Percentiles rank a stretch among this genome's conserved stretches.
Conservation (phyloP, 2,329 filamentous ascomycete species). For the Lasiodiplodia hormozganensis region DNA sequence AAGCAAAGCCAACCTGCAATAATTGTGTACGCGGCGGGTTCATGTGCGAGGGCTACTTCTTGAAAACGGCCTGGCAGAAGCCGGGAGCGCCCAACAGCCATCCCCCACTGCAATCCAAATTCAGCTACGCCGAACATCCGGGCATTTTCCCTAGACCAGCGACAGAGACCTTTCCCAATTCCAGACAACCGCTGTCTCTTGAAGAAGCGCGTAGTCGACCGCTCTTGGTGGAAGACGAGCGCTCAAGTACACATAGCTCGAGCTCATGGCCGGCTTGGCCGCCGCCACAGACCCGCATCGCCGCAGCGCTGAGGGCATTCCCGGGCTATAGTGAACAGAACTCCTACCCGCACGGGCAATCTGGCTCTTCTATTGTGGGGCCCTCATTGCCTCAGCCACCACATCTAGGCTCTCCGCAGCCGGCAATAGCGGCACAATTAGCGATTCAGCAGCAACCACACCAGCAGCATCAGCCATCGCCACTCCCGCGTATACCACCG, state of each 20-base stretch:
- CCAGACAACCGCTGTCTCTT: slow-evolving; percentile 38
- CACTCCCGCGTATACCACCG: background rate
- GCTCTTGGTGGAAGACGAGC: slow-evolving; percentile 54
- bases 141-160: slow-evolving; percentile 30
- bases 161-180: slow-evolving; percentile 47
- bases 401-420: slow-evolving; percentile 28
- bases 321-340: slow-evolving; percentile 37
- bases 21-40: slow-evolving; percentile 94
- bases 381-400: slow-evolving; percentile 34
- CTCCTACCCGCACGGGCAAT: slow-evolving; percentile 3
- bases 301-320: slow-evolving; percentile 16
- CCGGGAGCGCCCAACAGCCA: slow-evolving; percentile 69
- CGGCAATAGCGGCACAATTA: slow-evolving; percentile 51
- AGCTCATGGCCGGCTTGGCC: slow-evolving; percentile 37
- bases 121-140: slow-evolving; percentile 50
- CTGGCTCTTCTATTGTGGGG: slow-evolving; percentile 29
- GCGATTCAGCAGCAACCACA: slow-evolving; percentile 39
- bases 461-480: background rate
- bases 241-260: slow-evolving; percentile 29
- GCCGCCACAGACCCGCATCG: slow-evolving; percentile 28
- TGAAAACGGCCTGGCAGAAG: slow-evolving; percentile 79
- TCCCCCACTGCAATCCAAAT: slow-evolving; percentile 84
- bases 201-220: slow-evolving; percentile 56
- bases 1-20: slow-evolving; percentile 88
- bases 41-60: slow-evolving; percentile 87